A percentile compares a stretch with the other conserved stretches of the same genome.
Conservation (phyloP, 306 rosid genomes). For the Castanospermum australe region DNA sequence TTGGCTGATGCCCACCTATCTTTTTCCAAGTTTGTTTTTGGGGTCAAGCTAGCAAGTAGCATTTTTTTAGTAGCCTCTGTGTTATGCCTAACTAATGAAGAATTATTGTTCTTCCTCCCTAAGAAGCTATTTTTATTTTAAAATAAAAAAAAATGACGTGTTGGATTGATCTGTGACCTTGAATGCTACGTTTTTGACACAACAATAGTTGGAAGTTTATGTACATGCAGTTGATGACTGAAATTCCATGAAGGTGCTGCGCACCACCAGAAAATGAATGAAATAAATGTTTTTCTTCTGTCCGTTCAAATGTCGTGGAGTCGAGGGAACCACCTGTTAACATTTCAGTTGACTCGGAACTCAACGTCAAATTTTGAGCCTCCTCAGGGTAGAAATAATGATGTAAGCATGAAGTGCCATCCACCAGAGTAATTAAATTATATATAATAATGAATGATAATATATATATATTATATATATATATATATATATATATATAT, state of each 20-base stretch:
- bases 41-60: no score
- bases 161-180: neutral
- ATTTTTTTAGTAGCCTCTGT: neutral
- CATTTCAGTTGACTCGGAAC: constrained; percentile 23
- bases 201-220: neutral
- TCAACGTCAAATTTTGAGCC: neutral
- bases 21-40: no score
- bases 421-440: neutral
- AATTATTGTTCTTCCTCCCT: neutral
- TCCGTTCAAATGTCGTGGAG: neutral
- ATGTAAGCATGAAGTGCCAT: constrained; percentile 30
- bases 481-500: no score
- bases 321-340: neutral
- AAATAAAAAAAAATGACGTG: neutral
- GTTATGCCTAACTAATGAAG: neutral
- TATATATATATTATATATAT: neutral
- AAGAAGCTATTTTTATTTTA: neutral
- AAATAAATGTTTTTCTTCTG: neutral
- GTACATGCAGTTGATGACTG: neutral
- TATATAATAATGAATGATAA: neutral
- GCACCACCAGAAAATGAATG: neutral
- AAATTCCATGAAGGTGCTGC: neutral
- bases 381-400: neutral
- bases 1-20: neutral
- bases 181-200: constrained; percentile 6